Conservation (phyloP, 1,139 yeast species). For the Zygotorulaspora mrakii region DNA sequence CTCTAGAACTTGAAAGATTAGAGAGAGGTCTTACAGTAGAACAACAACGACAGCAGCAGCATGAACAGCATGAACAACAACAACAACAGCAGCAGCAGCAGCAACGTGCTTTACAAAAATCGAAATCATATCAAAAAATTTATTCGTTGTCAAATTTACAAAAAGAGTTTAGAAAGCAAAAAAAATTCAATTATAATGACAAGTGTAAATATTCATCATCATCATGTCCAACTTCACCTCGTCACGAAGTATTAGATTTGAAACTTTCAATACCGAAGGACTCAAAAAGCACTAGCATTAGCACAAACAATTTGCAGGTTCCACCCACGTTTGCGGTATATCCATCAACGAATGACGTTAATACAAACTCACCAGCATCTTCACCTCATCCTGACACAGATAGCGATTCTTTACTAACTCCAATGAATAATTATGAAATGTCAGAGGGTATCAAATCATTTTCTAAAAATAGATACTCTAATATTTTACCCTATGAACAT, state of each 20-base stretch:
- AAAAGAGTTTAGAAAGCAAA: slow-evolving; percentile 23
- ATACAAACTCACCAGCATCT: slow-evolving; percentile 9
- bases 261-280: slow-evolving; percentile 12
- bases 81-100: slow-evolving; percentile 5
- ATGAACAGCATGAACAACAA: slow-evolving; percentile 3
- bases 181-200: slow-evolving; percentile 1
- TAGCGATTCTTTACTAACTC: slow-evolving; percentile 28
- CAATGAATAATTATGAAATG: slow-evolving; percentile 43
- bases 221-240: slow-evolving; percentile 16
- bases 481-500: slow-evolving; percentile 78
- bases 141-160: slow-evolving; percentile 32
- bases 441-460: slow-evolving; percentile 70
- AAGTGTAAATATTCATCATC: slow-evolving; percentile 4
- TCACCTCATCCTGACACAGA: slow-evolving; percentile 17
- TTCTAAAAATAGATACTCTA: slow-evolving; percentile 71
- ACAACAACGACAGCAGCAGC: slow-evolving; percentile 7
- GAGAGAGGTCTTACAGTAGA: slow-evolving; percentile 32
- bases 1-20: slow-evolving; percentile 49
- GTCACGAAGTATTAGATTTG: slow-evolving; percentile 4
- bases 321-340: background rate
- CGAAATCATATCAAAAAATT: slow-evolving; percentile 20
- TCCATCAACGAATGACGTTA: slow-evolving; percentile 8
- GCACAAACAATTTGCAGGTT: too few relatives aligned
- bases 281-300: background rate
- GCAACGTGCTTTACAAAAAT: slow-evolving; percentile 11